Evolutionary conservation across 257 asterid genomes (phyloP), one percentile per base, ranked within the genome.

Genomic region (Solanum raphanifolium): DNA sequence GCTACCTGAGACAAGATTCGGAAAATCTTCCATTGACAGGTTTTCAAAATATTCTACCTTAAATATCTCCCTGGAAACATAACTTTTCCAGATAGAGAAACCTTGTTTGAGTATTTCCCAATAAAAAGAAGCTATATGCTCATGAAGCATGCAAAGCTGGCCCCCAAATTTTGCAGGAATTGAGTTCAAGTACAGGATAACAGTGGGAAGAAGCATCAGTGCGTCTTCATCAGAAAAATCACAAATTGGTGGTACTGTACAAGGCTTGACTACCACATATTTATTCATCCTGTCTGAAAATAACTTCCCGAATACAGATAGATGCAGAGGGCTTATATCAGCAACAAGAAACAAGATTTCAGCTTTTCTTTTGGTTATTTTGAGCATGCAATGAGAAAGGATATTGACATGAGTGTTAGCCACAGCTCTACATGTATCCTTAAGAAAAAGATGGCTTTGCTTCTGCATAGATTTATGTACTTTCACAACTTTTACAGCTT

Each of bases 191-290:
- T 91, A 93, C 91, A 93, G 89, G 62, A 91, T 71, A 41, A 91
- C 94, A 13, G 92, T 90, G 81, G 99, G 99, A 90, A 95, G 89
- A 92, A 94, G 94, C 93, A 95, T 90, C 90, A 94, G 85, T 82
- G 94, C 87, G 74, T 94, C 97, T 86, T 91, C 94, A 91, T 93
- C 93, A 23, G 93, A 91, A 84, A 89, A 88, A 73, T 69, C 62
- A 89, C 86, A 78, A 87, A 88, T 86, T 90, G 90, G 93, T 78
- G 83, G 87, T 73, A 32, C 90, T 87, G 84, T 71, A 75, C 87
- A 73, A 88, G 88, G 88, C 87, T 89, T 46, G 48, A 62, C 88
- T 73, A 88, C 91, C 87, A 41, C 79, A 3, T 91, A 89, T 36
- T 88, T 90, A 52, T 89, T 87, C 90, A 95, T 78, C 86, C 88